These are phyloP conservation scores for Ustilago tritici DNA, from an alignment of 1,284 basidiomycete species.

Conservation along the genomic window DNA sequence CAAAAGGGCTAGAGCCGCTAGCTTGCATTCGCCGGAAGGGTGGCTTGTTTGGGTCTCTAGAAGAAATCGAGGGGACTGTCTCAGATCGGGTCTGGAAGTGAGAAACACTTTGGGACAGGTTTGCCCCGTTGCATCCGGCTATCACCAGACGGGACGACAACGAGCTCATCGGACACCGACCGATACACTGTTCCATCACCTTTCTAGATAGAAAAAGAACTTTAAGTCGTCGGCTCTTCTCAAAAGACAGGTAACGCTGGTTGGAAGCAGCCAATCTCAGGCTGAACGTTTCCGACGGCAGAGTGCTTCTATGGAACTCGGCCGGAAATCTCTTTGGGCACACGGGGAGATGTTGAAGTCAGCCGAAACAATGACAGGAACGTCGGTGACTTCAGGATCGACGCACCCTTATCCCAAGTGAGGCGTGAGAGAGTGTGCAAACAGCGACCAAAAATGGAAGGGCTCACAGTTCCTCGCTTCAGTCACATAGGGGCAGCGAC, in stretches of 20 bases:
- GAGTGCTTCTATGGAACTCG: not conserved
- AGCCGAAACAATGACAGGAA: constrained; percentile 22
- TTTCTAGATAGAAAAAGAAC: not conserved
- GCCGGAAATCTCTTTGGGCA: not conserved
- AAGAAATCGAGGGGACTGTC: constrained; percentile 16
- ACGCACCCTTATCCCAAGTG: constrained; percentile 4
- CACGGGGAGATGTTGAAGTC: constrained; percentile 10
- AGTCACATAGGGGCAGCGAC: not conserved
- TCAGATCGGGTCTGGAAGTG: constrained; percentile 8
- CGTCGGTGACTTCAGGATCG: constrained; percentile 15
- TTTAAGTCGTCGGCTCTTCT: not conserved
- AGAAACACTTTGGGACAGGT: not conserved
- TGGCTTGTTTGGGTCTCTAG: constrained; percentile 8
- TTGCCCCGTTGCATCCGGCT: not conserved
- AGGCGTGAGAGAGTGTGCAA: not conserved
- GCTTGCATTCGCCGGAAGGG: not conserved
- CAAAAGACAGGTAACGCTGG: too few relatives aligned
- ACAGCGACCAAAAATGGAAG: constrained; percentile 7
- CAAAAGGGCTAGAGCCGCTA: not conserved
- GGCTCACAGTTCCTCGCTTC: not conserved
- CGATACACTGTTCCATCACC: not conserved
- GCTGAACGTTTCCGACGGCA: constrained; percentile 7
- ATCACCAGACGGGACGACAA: not conserved
- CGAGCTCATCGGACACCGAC: not conserved
- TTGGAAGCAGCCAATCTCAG: not conserved